Evolutionary conservation across 352 stramenopile species (phyloP).

Genomic region (Hyaloperonospora arabidopsidis): DNA sequence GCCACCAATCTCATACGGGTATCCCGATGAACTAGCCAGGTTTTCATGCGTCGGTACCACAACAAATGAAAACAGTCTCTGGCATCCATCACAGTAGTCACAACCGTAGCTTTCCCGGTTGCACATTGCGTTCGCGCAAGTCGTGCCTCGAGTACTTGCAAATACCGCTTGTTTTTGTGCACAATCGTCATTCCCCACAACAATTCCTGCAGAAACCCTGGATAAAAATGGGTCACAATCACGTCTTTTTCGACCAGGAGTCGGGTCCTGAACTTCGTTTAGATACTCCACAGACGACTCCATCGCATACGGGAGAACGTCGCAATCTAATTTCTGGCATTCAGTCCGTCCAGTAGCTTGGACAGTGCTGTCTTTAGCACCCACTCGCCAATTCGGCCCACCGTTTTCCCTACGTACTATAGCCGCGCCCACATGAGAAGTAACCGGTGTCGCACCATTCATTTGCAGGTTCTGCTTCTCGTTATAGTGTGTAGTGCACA

Average conservation of each 20-base stretch:
- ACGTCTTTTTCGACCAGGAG: conserved; percentile 6
- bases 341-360: conserved; percentile 27
- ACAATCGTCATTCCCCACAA: conserved; percentile 13
- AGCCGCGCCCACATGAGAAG: not conserved
- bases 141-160: conserved; percentile 12
- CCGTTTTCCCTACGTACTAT: conserved; percentile 6
- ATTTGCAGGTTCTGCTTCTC: conserved; percentile 55
- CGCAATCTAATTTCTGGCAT: conserved; percentile 31
- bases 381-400: conserved; percentile 2
- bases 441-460: conserved; percentile 4
- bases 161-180: conserved; percentile 23
- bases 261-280: conserved; percentile 28
- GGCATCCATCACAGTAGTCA: conserved; percentile 56
- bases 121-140: conserved; percentile 56
- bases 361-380: conserved; percentile 14
- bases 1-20: conserved; percentile 17
- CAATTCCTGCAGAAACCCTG: conserved; percentile 3
- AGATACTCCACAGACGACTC: conserved; percentile 48
- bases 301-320: conserved; percentile 35
- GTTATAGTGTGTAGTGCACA: conserved; percentile 79
- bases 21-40: conserved; percentile 6
- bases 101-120: conserved; percentile 40
- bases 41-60: conserved; percentile 37
- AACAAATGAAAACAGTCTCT: conserved; percentile 50
- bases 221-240: conserved; percentile 14